Evolutionary conservation across 345 rosid genomes (phyloP).

Genomic region (Limnanthes douglasii): DNA sequence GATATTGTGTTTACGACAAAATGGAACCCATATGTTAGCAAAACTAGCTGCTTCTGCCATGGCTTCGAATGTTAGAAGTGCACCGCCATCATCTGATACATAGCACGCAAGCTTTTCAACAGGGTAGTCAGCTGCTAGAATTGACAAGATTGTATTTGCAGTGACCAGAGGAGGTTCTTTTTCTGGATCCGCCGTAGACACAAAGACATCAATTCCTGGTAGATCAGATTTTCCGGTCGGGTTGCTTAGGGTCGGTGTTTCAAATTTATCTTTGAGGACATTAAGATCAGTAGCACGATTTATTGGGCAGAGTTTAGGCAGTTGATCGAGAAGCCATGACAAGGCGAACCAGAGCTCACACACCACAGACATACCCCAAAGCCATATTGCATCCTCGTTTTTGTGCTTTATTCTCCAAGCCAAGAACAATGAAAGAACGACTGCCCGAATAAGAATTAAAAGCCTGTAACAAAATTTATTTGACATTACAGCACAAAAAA

Average conservation of each 20-base stretch:
- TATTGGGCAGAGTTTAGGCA: constrained; percentile 81
- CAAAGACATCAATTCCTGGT: constrained; percentile 84
- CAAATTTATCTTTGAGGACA: constrained; percentile 90
- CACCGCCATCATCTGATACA: constrained; percentile 98
- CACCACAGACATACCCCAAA: constrained; percentile 98
- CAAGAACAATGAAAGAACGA: constrained; percentile 65
- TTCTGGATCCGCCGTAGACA: constrained; percentile 98
- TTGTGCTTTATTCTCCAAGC: constrained; percentile 55
- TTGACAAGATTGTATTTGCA: constrained; percentile 91
- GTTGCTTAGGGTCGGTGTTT: constrained; percentile 51
- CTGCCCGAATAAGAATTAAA: constrained; percentile 56
- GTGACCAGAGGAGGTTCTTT: constrained; percentile 99
- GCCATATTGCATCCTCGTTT: constrained; percentile 72
- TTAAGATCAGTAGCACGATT: constrained; percentile 87
- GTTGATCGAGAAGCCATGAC: constrained; percentile 97
- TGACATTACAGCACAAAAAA: constrained; percentile 7
- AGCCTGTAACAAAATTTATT: constrained; percentile 35
- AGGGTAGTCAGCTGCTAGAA: constrained; percentile 85
- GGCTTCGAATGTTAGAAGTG: constrained; percentile 94
- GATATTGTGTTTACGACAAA: constrained; percentile 80
- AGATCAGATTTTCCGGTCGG: constrained; percentile 95
- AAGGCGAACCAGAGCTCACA: constrained; percentile 96
- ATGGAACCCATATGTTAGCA: constrained; percentile 90
- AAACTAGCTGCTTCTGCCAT: constrained; percentile 99
- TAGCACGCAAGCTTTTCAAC: constrained; percentile 96